Conservation (phyloP, 371 early-diverging fungal genomes). For the Mucor irregularis region DNA sequence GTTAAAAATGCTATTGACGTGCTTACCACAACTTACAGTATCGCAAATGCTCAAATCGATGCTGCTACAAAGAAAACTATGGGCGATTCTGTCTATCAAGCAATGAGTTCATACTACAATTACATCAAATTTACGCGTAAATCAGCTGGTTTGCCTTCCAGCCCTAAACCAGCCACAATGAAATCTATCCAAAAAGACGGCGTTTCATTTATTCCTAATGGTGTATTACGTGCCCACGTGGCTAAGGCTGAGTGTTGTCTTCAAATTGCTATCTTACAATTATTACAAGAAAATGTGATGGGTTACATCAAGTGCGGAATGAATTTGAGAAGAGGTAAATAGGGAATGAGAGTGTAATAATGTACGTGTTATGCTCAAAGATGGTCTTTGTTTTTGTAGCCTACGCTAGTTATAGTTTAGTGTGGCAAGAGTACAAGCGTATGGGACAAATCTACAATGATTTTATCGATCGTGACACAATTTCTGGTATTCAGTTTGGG, state of each 20-base stretch:
- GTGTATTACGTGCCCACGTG: constrained; percentile 62
- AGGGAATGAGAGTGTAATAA: not conserved
- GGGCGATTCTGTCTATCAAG: constrained; percentile 42
- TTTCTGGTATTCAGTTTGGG: constrained; percentile 58
- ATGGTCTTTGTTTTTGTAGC: constrained; percentile 27
- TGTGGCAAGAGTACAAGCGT: constrained; percentile 57
- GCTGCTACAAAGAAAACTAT: constrained; percentile 58
- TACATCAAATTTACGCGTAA: constrained; percentile 48
- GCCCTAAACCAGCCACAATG: constrained; percentile 41
- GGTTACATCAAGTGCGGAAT: constrained; percentile 67
- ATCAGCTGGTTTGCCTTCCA: constrained; percentile 34
- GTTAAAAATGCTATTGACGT: constrained; percentile 58
- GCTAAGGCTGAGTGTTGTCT: constrained; percentile 63
- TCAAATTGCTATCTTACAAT: constrained; percentile 59
- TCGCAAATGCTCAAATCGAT: constrained; percentile 62
- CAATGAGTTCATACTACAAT: constrained; percentile 43
- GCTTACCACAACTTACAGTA: constrained; percentile 50
- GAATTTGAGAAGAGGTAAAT: constrained; percentile 63
- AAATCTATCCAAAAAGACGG: constrained; percentile 34
- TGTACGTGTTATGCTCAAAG: not conserved
- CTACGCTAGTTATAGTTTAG: constrained; percentile 51
- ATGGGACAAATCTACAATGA: constrained; percentile 53
- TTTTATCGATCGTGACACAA: constrained; percentile 50
- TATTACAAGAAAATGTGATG: constrained; percentile 61
- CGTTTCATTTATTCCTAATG: constrained; percentile 53